Evolutionary conservation across 2,329 filamentous ascomycete species (phyloP), one percentile per base, ranked within the genome.

Genomic region (Periconia macrospinosa): DNA sequence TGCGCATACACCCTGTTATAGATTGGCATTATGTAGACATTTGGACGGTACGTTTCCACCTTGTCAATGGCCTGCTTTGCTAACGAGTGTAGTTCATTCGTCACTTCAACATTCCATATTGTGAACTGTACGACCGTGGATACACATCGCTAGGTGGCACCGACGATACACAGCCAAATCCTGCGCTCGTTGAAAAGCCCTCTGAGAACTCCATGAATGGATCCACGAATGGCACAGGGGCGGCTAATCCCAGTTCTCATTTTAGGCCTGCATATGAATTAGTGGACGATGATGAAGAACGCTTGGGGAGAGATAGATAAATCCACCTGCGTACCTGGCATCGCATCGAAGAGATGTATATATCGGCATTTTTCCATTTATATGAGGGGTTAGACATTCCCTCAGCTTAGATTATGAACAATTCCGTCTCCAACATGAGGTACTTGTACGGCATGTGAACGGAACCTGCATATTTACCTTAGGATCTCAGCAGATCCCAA

Each of bases 21-120:
- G 94, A 99, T 75, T 99, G 94, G 94, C 91, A 94, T 72, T 96
- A 97, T 74, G 84, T 86, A 11, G 93, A 97, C 73, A 93, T 97
- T 50, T 97, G 94, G 94, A 85, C 87, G 17, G 92, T 95, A 69
- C 80, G 90, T 81, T 10, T 17, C 1, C 20, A 18, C 1, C 9
- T 5, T 50, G 1, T 13, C 17, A 17, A 20, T 14, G 27, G 10
- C 27, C 6, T 9, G 17, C n/a, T 23, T 37, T 46, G 47, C 53
- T 52, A 41, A 55, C 46, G 10, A 15, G 5, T 42, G 54, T 55
- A 91, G 87, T 94, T 95, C 70, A 89, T 95, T 57, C 84, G 88
- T 30, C 86, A 89, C 66, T 77, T 97, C 30, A 81, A 85, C 1
- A 86, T 97, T 27, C 86, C 87, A 6, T 99, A 96, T 70, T 97